Percentiles rank a stretch among this genome's conserved stretches.
These are phyloP conservation scores for Neoboletus brunneissimus DNA, from an alignment of 768 basidiomycete genomes.

Conservation along the genomic window DNA sequence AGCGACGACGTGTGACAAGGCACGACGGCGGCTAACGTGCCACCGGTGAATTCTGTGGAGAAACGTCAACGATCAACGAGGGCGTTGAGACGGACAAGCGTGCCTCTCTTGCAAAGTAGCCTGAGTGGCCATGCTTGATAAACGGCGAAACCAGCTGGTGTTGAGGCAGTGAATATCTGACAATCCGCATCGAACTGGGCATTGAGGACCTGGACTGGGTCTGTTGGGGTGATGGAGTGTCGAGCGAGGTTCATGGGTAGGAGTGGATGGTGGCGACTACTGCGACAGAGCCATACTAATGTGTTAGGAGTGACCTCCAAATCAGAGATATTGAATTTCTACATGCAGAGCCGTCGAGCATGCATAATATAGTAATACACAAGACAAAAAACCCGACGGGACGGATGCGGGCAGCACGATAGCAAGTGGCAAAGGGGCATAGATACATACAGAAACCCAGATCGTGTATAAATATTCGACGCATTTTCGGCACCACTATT, in stretches of 20 bases:
- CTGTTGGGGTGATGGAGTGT: constrained; percentile 75
- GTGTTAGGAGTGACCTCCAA: constrained; percentile 12
- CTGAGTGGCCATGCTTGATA: constrained; percentile 75
- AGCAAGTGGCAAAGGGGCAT: constrained; percentile 21
- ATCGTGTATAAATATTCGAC: constrained; percentile 21
- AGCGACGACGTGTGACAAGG: constrained; percentile 82
- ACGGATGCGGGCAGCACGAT: constrained; percentile 15
- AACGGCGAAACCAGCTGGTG: constrained; percentile 79
- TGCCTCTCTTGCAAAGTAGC: constrained; percentile 81
- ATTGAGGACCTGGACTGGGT: constrained; percentile 72
- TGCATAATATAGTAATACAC: constrained; percentile 22
- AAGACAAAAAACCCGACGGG: constrained; percentile 16
- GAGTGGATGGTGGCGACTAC: constrained; percentile 13
- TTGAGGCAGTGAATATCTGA: constrained; percentile 76
- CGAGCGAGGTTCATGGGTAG: constrained; percentile 80
- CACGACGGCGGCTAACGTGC: constrained; percentile 72
- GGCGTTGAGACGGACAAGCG: constrained; percentile 7
- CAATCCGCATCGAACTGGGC: constrained; percentile 78
- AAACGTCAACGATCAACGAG: constrained; percentile 17
- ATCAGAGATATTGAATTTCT: constrained; percentile 6
- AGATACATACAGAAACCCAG: constrained; percentile 21
- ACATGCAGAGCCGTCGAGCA: background rate
- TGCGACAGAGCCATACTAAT: constrained; percentile 20
- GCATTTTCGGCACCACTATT: constrained; percentile 6
- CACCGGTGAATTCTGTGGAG: constrained; percentile 66